Base-by-base conservation (phyloP, 208 protist genomes). In the Wallacemonas sp. region DNA sequence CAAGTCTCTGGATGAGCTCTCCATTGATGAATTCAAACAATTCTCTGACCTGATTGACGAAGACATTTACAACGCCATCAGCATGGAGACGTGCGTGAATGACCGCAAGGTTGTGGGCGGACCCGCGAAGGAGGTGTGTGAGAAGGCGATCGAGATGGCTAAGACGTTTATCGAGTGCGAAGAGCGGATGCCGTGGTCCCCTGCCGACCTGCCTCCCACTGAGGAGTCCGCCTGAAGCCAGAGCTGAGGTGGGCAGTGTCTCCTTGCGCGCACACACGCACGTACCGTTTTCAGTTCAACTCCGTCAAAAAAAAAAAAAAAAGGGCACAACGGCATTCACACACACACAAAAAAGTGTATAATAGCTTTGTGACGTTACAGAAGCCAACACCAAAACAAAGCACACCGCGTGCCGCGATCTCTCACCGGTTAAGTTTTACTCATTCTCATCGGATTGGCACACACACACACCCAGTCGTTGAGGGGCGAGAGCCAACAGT, bases 11-110 rank as follows among this genome's bases (percentile, higher is more conserved):
- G 68, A 74, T 31, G 68, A 74, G 53, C 68, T 74, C 6, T 30
- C 51, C 11, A 49, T 74, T 38, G 68, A 67, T 1, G 68, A 74
- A 24, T 68, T 64, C 45, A 62, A 68, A 19, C 17, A 26, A 2
- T 74, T 74, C 55, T 74, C 61, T 2, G 1, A 19, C 51, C 34
- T 30, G 31, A 74, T 74, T 36, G 68, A 74, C 46, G 36, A 67
- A 2, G 68, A 74, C 54, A 68, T 74, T 53, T 74, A 68, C 62
- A 26, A 62, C 39, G 68, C 68, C 45, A 74, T 74, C 68, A 74
- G 68, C 45, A 74, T 74, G 68, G 68, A 74, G 38, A 68, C 68
- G 33, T 74, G 68, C 46, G 68, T 74, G 19, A 74, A 74, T 38
- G 68, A 74, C 24, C 68, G 68, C 62, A 74, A 74, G 55, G 68